Evolutionary conservation across 352 stramenopile species (phyloP), one percentile per base, ranked within the genome.

Genomic region (Phytophthora lateralis): DNA sequence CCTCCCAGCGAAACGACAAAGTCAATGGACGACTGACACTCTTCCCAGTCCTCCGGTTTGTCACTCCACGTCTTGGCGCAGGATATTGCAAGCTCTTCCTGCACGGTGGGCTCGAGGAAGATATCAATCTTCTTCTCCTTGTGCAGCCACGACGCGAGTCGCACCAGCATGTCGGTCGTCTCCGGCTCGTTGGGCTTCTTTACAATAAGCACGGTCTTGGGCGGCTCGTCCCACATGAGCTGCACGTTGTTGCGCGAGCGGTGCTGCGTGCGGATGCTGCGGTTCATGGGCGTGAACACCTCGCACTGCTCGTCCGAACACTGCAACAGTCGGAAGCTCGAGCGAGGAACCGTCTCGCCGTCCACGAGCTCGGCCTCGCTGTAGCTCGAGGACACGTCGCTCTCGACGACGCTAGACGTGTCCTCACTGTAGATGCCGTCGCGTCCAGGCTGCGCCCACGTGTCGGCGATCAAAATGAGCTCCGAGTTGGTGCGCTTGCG

Each of bases 1-100:
- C 98, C 97, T 7, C 96, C 96, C 4, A 99, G 84, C 41, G 90
- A 97, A 48, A 98, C 74, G 4, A 97, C 89, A 76, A 97, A 97
- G 79, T 98, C 91, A 29, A 97, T 93, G 37, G 76, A 79, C 26
- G 71, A 57, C 69, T 97, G 85, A 21, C 76, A 82, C 10, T 90
- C 74, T 15, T 81, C 63, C 83, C 86, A 93, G 20, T 93, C 72
- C 8, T 75, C 60, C 0, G 77, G 47, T 17, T 79, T 86, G 6
- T 32, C 78, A 6, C 53, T 55, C 87, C 86, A 94, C 12, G 83
- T 95, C 58, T 76, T 76, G 6, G 83, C 88, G 27, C 70, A 58
- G 0, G 80, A 48, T 34, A 94, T 53, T 10, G 64, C 55, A 0
- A 92, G 66, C 27, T 94, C 86, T 8, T 80, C 58, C 47, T 93